A percentile compares a stretch with the other conserved stretches of the same genome.
phyloP scores from a whole-genome alignment of 768 basidiomycete species.

The Suillus plorans region DNA sequence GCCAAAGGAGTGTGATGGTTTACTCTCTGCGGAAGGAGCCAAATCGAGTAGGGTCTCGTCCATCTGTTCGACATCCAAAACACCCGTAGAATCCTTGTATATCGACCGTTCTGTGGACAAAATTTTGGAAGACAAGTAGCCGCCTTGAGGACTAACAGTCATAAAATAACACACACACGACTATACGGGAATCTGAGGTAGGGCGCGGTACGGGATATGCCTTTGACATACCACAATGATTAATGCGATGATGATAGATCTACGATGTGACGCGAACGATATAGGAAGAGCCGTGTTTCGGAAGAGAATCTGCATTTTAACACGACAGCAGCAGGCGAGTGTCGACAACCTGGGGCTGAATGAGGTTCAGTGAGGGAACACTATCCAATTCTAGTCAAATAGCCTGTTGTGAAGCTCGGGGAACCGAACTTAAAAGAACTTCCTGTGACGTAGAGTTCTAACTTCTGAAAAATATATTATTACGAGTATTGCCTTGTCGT shows the following conservation, averaged over 20 bases:
- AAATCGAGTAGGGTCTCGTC: not conserved
- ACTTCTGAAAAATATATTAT: not conserved
- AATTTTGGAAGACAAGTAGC: slow-evolving; percentile 1
- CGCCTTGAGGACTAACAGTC: slow-evolving; percentile 3
- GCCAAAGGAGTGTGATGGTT: slow-evolving; percentile 1
- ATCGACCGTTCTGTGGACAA: slow-evolving; percentile 6
- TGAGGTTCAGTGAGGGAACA: not conserved
- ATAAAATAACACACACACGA: slow-evolving; percentile 22
- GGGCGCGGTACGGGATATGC: not conserved
- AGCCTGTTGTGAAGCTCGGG: not conserved
- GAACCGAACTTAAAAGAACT: not conserved
- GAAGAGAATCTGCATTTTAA: not conserved
- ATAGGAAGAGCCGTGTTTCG: slow-evolving; percentile 23
- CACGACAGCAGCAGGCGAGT: not conserved
- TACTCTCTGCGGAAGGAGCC: not conserved
- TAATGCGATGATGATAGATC: slow-evolving; percentile 26
- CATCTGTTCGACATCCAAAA: not conserved
- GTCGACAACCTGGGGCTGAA: not conserved
- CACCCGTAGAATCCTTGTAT: slow-evolving; percentile 1
- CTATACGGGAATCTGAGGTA: slow-evolving; percentile 9
- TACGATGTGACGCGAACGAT: slow-evolving; percentile 26
- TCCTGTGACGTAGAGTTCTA: no score
- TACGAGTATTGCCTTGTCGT: not conserved
- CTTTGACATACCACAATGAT: slow-evolving; percentile 21
- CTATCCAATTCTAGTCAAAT: not conserved